phyloP scores from a whole-genome alignment of 1,284 basidiomycete species.

The Bondarzewia mesenterica region DNA sequence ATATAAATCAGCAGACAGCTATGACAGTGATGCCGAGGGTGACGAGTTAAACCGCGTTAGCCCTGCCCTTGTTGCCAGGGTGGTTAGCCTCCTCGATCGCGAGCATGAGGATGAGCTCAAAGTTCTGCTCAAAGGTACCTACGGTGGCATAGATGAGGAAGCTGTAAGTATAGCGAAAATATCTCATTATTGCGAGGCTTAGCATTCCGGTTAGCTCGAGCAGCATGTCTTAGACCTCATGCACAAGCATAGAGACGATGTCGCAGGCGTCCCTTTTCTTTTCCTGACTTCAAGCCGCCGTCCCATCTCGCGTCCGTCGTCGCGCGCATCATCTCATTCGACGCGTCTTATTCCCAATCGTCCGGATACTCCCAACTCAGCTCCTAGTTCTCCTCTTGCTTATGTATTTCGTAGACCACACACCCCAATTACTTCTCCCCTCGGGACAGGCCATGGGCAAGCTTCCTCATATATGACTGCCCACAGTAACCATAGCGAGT shows the following conservation, averaged over 20 bases:
- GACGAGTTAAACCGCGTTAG: conserved; percentile 48
- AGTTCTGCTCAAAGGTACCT: conserved; percentile 58
- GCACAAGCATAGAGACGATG: conserved; percentile 80
- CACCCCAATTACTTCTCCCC: conserved; percentile 65
- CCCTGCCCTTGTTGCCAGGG: conserved; percentile 52
- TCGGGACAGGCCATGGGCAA: conserved; percentile 41
- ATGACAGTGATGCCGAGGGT: conserved; percentile 48
- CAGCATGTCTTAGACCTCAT: conserved; percentile 76
- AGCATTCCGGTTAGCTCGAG: conserved; percentile 43
- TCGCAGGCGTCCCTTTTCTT: conserved; percentile 73
- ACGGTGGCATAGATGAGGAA: conserved; percentile 62
- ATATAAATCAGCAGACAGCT: conserved; percentile 46
- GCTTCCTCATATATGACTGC: conserved; percentile 52
- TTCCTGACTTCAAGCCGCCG: conserved; percentile 72
- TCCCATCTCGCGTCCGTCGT: conserved; percentile 75
- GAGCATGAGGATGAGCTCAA: conserved; percentile 87
- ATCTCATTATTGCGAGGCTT: background rate
- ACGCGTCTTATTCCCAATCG: conserved; percentile 49
- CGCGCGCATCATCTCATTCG: conserved; percentile 67
- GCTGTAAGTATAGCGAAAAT: conserved; percentile 40
- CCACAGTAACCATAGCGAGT: conserved; percentile 35
- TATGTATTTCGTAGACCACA: conserved; percentile 69
- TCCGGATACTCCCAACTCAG: conserved; percentile 68
- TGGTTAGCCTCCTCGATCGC: conserved; percentile 64
- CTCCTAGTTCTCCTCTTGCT: conserved; percentile 60